A percentile compares a stretch with the other conserved stretches of the same genome.
phyloP scores from a whole-genome alignment of 805 yeast species.

The Schizosaccharomyces pombe region ASM294v3 CU329670.1:3454501-3455000 shows the following conservation, averaged over 20 bases:
- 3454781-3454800: constrained; percentile 22
- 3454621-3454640: constrained; percentile 11
- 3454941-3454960: constrained; percentile 44
- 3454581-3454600: constrained; percentile 11
- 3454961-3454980: constrained; percentile 43
- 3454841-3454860: constrained; percentile 50
- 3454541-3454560: constrained; percentile 14
- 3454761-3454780: constrained; percentile 50
- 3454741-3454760: constrained; percentile 31
- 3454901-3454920: constrained; percentile 59
- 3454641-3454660: constrained; percentile 11
- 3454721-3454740: constrained; percentile 14
- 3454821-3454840: constrained; percentile 46
- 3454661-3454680: constrained; percentile 13
- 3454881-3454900: constrained; percentile 44
- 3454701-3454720: constrained; percentile 13
- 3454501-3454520: constrained; percentile 4
- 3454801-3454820: constrained; percentile 39
- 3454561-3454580: constrained; percentile 16
- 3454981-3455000: constrained; percentile 19
- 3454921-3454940: constrained; percentile 37
- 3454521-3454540: constrained; percentile 5
- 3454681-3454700: constrained; percentile 14
- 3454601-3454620: constrained; percentile 12
- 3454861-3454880: constrained; percentile 61